Evolutionary conservation across 148 eudicot species (phyloP).

Genomic region (Arctostaphylos glauca): DNA sequence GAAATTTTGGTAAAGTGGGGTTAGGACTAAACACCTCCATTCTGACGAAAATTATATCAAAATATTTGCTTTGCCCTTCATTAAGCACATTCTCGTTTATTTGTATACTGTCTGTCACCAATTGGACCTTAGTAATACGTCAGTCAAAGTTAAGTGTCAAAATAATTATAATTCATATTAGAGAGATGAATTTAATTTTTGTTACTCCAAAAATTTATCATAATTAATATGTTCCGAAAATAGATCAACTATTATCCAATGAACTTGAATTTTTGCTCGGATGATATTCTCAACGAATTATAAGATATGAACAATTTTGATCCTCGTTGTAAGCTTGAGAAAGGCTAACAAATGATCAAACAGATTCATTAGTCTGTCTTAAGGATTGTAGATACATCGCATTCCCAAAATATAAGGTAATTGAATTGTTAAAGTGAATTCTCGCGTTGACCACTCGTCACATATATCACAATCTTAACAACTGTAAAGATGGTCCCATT

Average conservation of each 20-base stretch:
- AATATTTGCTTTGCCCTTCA: too few species aligned
- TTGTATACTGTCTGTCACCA: too few species aligned
- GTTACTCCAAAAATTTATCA: too few species aligned
- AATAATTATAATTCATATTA: too few species aligned
- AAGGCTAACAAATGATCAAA: background rate
- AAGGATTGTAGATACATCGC: background rate
- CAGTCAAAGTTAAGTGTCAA: too few species aligned
- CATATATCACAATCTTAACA: background rate
- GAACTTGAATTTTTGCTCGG: background rate
- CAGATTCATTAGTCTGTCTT: too few species aligned
- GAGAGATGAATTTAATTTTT: too few species aligned
- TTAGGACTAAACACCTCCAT: too few species aligned
- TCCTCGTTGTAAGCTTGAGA: background rate
- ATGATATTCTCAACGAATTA: background rate
- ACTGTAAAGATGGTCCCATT: background rate
- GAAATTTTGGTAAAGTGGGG: too few species aligned
- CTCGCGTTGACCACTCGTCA: background rate
- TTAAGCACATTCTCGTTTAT: too few species aligned
- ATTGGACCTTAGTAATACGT: too few species aligned
- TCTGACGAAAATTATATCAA: too few species aligned
- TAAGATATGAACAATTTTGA: background rate
- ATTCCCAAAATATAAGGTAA: background rate
- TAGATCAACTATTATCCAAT: background rate
- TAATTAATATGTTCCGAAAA: background rate
- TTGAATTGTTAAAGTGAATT: background rate